These are phyloP conservation scores for Apiospora pterosperma DNA, from an alignment of 2,329 filamentous ascomycete genomes.

Conservation along the genomic window DNA sequence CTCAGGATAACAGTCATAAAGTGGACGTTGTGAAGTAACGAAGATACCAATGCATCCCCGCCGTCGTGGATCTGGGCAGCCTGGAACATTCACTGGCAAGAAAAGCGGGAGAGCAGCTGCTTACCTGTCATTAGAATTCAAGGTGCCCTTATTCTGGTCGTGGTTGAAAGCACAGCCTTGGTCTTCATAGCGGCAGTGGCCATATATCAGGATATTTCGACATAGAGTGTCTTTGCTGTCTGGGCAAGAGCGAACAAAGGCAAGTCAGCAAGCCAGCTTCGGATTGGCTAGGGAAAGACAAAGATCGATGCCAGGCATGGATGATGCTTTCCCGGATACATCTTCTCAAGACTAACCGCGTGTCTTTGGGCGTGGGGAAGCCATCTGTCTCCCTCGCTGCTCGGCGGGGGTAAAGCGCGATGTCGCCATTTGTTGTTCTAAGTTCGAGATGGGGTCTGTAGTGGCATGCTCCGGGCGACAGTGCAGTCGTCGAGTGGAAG, in stretches of 20 bases:
- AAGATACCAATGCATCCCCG: background rate
- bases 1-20: background rate
- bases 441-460: conserved; percentile 2
- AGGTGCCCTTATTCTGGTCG: conserved; percentile 63
- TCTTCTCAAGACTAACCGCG: conserved; percentile 25
- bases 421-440: conserved; percentile 24
- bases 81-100: background rate
- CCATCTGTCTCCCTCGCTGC: conserved; percentile 29
- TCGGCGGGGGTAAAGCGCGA: conserved; percentile 27
- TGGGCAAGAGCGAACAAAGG: conserved; percentile 23
- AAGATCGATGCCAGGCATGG: background rate
- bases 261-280: conserved; percentile 6
- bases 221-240: conserved; percentile 88
- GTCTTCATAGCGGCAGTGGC: conserved; percentile 88
- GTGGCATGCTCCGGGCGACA: background rate
- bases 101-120: conserved; percentile 10
- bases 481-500: background rate
- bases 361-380: conserved; percentile 32
- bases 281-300: conserved; percentile 12
- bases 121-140: conserved; percentile 28
- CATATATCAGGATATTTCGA: conserved; percentile 90
- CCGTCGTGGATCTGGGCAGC: background rate
- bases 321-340: background rate
- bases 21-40: background rate
- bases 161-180: conserved; percentile 90